Conservation (phyloP, 495 filamentous ascomycete species). For the Oidiodendron maius region DNA sequence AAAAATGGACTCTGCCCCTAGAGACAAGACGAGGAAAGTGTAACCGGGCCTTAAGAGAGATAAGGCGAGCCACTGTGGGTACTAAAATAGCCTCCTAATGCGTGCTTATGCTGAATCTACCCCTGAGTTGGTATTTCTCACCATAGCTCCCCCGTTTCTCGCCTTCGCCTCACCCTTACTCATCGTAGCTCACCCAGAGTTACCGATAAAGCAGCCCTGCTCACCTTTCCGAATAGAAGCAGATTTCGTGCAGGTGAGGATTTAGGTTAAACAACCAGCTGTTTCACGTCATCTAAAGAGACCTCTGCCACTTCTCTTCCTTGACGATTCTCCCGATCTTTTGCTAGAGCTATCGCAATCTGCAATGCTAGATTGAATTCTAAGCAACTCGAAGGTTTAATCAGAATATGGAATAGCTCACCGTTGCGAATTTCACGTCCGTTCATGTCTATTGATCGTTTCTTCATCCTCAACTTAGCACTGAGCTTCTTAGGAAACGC, state of each 20-base stretch:
- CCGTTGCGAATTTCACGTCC: neutral
- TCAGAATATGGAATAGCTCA: neutral
- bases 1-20: too few species aligned
- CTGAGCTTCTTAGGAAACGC: neutral
- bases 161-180: neutral
- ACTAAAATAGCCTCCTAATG: too few species aligned
- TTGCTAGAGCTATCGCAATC: neutral
- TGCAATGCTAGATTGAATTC: neutral
- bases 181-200: neutral
- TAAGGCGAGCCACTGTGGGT: too few species aligned
- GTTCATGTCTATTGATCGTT: neutral
- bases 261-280: neutral
- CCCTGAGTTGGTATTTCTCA: too few species aligned
- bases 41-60: too few species aligned
- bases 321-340: neutral
- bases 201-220: neutral
- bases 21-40: too few species aligned
- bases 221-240: neutral
- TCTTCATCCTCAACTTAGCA: neutral
- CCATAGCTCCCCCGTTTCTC: neutral
- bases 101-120: too few species aligned
- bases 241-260: too few species aligned
- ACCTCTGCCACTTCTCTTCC: neutral
- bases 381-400: neutral
- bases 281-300: neutral